Percentiles rank a stretch among this genome's conserved stretches.
Conservation (phyloP, 73 alveolate species). For the Paramecium biaurelia region DNA sequence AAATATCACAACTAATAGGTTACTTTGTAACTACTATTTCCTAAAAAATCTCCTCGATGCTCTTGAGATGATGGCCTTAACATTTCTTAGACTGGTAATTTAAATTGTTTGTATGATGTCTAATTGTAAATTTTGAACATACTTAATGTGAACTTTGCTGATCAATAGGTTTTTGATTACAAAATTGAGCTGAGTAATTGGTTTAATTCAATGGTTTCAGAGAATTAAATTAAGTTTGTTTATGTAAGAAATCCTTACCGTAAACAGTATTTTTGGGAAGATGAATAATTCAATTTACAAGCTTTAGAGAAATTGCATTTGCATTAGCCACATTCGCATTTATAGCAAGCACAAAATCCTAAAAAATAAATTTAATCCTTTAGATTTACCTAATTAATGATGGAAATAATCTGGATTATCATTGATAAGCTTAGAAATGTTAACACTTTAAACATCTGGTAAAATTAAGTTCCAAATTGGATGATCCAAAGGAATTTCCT, state of each 20-base stretch:
- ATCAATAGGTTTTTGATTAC: slow-evolving; percentile 11
- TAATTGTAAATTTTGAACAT: background rate
- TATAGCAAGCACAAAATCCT: slow-evolving; percentile 49
- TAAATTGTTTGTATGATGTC: background rate
- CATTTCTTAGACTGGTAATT: background rate
- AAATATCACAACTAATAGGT: background rate
- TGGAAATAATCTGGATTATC: slow-evolving; percentile 46
- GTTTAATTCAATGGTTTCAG: slow-evolving; percentile 20
- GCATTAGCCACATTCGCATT: slow-evolving; percentile 46
- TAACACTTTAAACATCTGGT: background rate
- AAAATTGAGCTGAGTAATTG: background rate
- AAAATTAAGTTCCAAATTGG: slow-evolving; percentile 41
- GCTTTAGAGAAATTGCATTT: slow-evolving; percentile 34
- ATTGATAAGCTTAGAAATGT: slow-evolving; percentile 17
- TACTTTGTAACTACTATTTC: slow-evolving; percentile 15
- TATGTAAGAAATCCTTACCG: background rate
- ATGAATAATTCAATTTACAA: slow-evolving; percentile 15
- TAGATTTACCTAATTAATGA: slow-evolving; percentile 19
- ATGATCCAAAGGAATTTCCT: slow-evolving; percentile 44
- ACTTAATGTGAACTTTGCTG: background rate
- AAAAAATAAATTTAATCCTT: background rate
- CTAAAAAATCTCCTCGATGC: slow-evolving; percentile 37
- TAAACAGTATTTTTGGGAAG: background rate
- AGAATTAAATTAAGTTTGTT: background rate
- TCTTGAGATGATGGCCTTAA: slow-evolving; percentile 11